A percentile compares a stretch with the other conserved stretches of the same genome.
Conservation (phyloP, 148 eudicot genomes). For the Silene latifolia region DNA sequence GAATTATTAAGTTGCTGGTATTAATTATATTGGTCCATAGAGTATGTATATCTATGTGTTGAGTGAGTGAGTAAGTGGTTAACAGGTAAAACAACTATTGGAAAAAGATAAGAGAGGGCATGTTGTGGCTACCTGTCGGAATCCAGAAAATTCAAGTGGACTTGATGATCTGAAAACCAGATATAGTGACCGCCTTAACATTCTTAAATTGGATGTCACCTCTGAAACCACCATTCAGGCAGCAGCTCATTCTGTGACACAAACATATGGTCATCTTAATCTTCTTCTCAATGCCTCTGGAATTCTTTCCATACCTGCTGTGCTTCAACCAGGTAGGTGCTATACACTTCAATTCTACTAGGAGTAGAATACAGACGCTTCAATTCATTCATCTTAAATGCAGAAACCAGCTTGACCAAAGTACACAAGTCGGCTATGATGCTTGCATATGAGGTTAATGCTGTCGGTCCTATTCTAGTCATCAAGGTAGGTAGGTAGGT, state of each 20-base stretch:
- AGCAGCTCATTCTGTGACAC: constrained; percentile 47
- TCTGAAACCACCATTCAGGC: constrained; percentile 71
- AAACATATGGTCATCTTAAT: constrained; percentile 67
- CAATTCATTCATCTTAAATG: constrained; percentile 26
- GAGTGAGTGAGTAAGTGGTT: background rate
- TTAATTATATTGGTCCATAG: too few relatives aligned
- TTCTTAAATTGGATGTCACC: constrained; percentile 67
- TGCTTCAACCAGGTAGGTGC: constrained; percentile 73
- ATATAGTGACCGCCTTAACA: constrained; percentile 67
- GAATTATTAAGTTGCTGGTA: too few relatives aligned
- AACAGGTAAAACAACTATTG: constrained; percentile 77
- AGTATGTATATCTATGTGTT: too few relatives aligned
- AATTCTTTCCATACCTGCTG: constrained; percentile 72
- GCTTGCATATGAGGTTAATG: constrained; percentile 83
- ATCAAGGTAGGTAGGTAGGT: too few relatives aligned
- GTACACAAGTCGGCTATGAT: constrained; percentile 68
- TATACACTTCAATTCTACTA: background rate
- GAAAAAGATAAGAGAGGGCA: constrained; percentile 60
- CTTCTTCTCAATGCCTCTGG: constrained; percentile 88
- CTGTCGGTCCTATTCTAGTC: constrained; percentile 84
- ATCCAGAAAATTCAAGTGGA: constrained; percentile 61
- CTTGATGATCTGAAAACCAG: constrained; percentile 58
- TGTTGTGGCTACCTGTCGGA: constrained; percentile 84
- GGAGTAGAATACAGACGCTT: background rate
- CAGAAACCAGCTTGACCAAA: constrained; percentile 85